Base-by-base conservation (phyloP, 2,329 filamentous ascomycete genomes). In the Fusarium burgessii region DNA sequence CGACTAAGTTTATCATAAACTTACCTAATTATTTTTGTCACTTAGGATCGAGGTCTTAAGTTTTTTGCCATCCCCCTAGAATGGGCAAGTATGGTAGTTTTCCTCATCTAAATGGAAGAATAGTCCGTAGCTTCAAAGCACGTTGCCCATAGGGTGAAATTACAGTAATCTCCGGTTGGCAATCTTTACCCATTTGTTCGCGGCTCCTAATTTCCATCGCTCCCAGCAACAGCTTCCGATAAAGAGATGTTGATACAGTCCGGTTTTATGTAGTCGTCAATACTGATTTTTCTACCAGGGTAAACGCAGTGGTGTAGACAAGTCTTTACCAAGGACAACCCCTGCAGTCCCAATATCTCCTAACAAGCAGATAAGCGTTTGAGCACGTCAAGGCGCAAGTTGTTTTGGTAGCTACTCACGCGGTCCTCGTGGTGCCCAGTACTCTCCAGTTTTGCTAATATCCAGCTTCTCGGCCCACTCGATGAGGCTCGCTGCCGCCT, bases 271-370 rank as follows among this genome's bases (percentile, higher is more conserved):
- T 32, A 25, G 17, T 20, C 13, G 32, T 65, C 42, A 47, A 25
- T 33, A 12, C 58, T 20, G 13, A 43, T 40, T 41, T 32, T 27
- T 67, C 32, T 75, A 92, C 91, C 89, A 92, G 36, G 91, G 91
- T 40, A 93, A 77, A 73, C 91, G 86, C 60, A 93, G 81, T 36
- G 91, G 90, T 8, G 89, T 91, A 15, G 89, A 80, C 47, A 92
- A 80, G 70, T 87, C 80, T 67, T 86, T 86, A 9, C 91, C 91
- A 32, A 93, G 82, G 8, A 90, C 87, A 15, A 80, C 81, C 71
- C 91, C 89, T 17, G 90, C 90, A 62, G 90, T 93, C 14, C 90
- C 90, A 76, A 93, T 92, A 76, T 93, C 90, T 64, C 88, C 90
- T 82, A 62, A 33, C 32, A 57, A 60, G 15, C 49, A 33, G 36